Evolutionary conservation across 2,329 filamentous ascomycete genomes (phyloP), one percentile per base, ranked within the genome.

Genomic region (Pyrenophora seminiperda): DNA sequence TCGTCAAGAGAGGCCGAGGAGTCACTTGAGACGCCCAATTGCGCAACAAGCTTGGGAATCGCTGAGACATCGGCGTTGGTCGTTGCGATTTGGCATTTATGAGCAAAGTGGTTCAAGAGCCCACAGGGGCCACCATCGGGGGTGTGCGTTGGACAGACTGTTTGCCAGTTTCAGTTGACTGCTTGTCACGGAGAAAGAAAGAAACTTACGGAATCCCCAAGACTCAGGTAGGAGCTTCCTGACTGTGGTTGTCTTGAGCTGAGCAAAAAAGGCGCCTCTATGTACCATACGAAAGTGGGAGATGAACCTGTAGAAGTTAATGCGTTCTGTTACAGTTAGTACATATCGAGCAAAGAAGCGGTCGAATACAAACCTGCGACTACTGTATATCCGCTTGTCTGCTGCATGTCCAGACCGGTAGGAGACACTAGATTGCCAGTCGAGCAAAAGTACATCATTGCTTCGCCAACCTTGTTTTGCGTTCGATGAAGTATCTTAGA

Each of bases 251-350:
- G 94, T 99, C 77, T 97, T 97, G 58, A 99, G 77, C 72, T 97
- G 90, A 3, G 94, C 94, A 73, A 99, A 99, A 83, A 99, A 99
- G 71, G 91, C 94, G 80, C 94, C 94, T 85, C 94, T 86, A 78
- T 99, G 94, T 50, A 99, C 91, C 91, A 97, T 97, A 61, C 94
- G 89, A 82, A 99, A 99, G 75, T 99, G 94, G 74, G 90, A 94
- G 77, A 99, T 96, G 77, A 97, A 99, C 66, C 94, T 90, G 67
- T 96, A 85, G 73, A 97, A 99, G 77, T 99, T 99, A 71, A 99
- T 93, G 24, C 24, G 24, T 11, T 27, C 24, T 24, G 6, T 24
- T 7, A 24, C 7, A 24, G 40, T 42, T 7, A 42, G 40, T 42
- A 7, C 7, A 22, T 14, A 22, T 40, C 22, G 9, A 31, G 18